Evolutionary conservation across 2,329 filamentous ascomycete species (phyloP).

Genomic region (Cladosporium colombiae): DNA sequence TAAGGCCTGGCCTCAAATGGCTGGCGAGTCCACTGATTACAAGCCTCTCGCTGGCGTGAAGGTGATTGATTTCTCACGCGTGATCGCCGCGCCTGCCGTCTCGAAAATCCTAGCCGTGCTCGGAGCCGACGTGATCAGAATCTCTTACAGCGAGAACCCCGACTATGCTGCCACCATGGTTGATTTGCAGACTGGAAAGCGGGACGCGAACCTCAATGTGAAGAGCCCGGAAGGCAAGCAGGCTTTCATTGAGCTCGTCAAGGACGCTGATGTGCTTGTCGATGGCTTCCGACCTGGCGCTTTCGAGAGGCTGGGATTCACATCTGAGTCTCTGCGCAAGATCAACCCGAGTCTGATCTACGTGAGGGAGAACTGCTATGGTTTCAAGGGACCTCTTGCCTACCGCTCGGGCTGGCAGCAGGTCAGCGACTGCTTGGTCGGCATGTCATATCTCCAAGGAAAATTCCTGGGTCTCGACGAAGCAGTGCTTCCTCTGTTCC

Average conservation of each 20-base stretch:
- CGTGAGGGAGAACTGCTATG: conserved; percentile 53
- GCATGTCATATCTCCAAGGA: conserved; percentile 1
- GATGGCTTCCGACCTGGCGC: conserved; percentile 50
- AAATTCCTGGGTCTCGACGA: conserved; percentile 7
- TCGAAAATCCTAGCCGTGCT: neutral
- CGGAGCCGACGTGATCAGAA: conserved; percentile 10
- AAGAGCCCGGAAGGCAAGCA: conserved; percentile 7
- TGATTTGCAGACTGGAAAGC: conserved; percentile 3
- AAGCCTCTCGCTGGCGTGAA: conserved; percentile 3
- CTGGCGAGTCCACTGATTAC: neutral
- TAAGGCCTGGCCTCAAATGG: neutral
- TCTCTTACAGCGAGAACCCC: conserved; percentile 1
- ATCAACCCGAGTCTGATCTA: conserved; percentile 46
- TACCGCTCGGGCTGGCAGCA: conserved; percentile 30
- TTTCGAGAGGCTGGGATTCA: conserved; percentile 48
- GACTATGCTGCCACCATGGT: conserved; percentile 11
- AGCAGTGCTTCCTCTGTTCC: conserved; percentile 1
- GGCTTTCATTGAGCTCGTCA: conserved; percentile 34
- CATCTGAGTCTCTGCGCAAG: conserved; percentile 40
- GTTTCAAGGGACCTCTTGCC: conserved; percentile 49
- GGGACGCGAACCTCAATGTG: conserved; percentile 1
- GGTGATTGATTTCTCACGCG: conserved; percentile 8
- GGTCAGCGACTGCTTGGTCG: conserved; percentile 7
- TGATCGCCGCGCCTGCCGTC: conserved; percentile 5
- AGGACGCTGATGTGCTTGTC: conserved; percentile 50